A percentile compares a stretch with the other conserved stretches of the same genome.
phyloP scores from a whole-genome alignment of 371 early-diverging fungal genomes.

The Polyrhizophydium stewartii region DNA sequence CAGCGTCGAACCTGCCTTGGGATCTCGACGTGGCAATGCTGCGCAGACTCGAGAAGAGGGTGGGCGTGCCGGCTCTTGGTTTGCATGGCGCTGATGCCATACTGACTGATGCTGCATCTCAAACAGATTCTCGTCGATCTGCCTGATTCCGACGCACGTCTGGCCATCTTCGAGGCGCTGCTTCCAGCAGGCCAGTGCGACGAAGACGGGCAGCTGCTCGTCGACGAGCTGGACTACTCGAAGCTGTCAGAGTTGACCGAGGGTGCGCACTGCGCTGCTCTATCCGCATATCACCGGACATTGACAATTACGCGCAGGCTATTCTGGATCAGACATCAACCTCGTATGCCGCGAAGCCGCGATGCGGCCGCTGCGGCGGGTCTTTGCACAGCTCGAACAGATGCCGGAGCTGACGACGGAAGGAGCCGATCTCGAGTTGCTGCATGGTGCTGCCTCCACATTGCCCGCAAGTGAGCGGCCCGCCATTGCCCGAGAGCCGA shows the following conservation, averaged over 20 bases:
- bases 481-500: constrained; percentile 15
- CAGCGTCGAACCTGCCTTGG: constrained; percentile 55
- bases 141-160: constrained; percentile 32
- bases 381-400: constrained; percentile 38
- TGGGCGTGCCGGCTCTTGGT: constrained; percentile 12
- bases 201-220: constrained; percentile 10
- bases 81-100: too few relatives aligned
- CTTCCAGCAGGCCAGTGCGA: constrained; percentile 20
- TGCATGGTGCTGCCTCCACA: neutral
- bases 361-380: constrained; percentile 51
- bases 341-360: constrained; percentile 65
- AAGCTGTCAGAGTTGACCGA: constrained; percentile 25
- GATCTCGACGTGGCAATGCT: constrained; percentile 51
- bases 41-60: constrained; percentile 49
- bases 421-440: neutral
- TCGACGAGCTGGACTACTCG: constrained; percentile 31
- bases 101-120: too few relatives aligned
- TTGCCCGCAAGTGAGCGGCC: neutral
- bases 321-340: constrained; percentile 64
- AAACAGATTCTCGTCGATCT: constrained; percentile 44
- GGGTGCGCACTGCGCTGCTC: too few relatives aligned
- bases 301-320: too few relatives aligned
- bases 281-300: too few relatives aligned
- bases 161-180: constrained; percentile 29
- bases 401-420: constrained; percentile 1